These are phyloP conservation scores for Physcia stellaris DNA, from an alignment of 495 filamentous ascomycete genomes.

Conservation along the genomic window DNA sequence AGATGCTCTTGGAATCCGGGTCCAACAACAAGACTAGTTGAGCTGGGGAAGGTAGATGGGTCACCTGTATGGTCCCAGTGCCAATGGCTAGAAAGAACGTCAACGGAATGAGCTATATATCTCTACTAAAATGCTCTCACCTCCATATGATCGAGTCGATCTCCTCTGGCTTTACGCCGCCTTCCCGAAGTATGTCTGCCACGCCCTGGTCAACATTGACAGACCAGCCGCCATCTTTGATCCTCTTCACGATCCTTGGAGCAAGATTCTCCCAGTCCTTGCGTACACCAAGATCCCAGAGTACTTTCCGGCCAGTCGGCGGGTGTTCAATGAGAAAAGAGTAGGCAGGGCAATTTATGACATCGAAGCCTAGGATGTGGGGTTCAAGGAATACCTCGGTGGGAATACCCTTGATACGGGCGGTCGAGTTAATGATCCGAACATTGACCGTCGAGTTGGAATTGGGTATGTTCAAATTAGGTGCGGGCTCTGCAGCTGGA, in stretches of 20 bases:
- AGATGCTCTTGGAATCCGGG: constrained; percentile 20
- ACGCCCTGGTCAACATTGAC: constrained; percentile 34
- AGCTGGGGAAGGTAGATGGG: constrained; percentile 18
- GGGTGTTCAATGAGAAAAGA: constrained; percentile 43
- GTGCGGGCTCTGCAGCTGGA: not conserved
- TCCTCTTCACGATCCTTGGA: constrained; percentile 16
- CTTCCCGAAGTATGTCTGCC: constrained; percentile 32
- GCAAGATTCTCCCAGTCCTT: constrained; percentile 35
- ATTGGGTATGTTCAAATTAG: constrained; percentile 24
- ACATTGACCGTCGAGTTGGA: constrained; percentile 34
- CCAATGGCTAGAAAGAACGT: constrained; percentile 19
- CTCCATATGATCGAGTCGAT: constrained; percentile 47
- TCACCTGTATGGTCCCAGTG: constrained; percentile 36
- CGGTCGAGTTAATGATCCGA: constrained; percentile 38
- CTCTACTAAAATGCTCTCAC: constrained; percentile 4
- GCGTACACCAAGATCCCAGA: constrained; percentile 47
- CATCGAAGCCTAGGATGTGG: constrained; percentile 24
- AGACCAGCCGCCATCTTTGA: constrained; percentile 14
- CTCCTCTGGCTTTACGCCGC: constrained; percentile 26
- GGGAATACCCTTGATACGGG: constrained; percentile 20
- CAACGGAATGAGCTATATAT: not conserved
- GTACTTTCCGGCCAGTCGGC: constrained; percentile 23
- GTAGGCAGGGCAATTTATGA: constrained; percentile 21
- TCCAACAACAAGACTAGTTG: constrained; percentile 21
- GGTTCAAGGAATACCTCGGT: constrained; percentile 24